Evolutionary conservation across 2,329 filamentous ascomycete genomes (phyloP).

Genomic region (Colletotrichum viniferum): DNA sequence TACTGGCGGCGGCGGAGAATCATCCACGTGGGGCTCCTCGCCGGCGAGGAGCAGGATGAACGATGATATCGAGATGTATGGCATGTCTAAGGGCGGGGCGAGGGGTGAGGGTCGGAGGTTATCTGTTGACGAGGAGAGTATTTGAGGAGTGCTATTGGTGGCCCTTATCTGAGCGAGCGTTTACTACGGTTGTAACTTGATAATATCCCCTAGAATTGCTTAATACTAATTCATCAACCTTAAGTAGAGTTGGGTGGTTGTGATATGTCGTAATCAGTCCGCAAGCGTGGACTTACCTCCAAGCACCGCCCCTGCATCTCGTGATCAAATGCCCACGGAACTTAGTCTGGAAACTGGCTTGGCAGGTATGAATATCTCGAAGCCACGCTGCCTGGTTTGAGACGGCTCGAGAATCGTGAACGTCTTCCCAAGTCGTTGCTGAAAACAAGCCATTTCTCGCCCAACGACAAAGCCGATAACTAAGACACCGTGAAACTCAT

Average conservation of each 20-base stretch:
- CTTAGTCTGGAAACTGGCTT: fast-evolving
- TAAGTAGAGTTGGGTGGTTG: too few species aligned
- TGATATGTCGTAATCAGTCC: fast-evolving
- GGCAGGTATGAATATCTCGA: not conserved
- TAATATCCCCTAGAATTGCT: not conserved
- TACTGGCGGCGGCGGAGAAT: not conserved
- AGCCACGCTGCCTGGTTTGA: too few species aligned
- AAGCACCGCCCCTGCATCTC: fast-evolving
- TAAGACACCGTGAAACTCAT: too few species aligned
- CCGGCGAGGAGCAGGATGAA: not conserved
- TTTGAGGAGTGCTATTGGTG: not conserved
- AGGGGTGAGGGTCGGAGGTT: not conserved
- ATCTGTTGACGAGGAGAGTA: not conserved
- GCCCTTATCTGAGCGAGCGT: not conserved
- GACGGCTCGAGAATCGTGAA: too few species aligned
- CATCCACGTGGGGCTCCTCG: not conserved
- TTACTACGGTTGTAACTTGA: not conserved
- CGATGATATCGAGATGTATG: not conserved
- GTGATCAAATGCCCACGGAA: fast-evolving
- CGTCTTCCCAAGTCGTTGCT: too few species aligned
- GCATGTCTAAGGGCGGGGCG: not conserved
- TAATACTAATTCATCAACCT: not conserved
- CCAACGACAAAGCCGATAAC: too few species aligned
- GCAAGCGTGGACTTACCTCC: fast-evolving
- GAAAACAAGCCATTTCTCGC: too few species aligned